phyloP scores from a whole-genome alignment of 345 rosid species.

The Hibiscus mutabilis region DNA sequence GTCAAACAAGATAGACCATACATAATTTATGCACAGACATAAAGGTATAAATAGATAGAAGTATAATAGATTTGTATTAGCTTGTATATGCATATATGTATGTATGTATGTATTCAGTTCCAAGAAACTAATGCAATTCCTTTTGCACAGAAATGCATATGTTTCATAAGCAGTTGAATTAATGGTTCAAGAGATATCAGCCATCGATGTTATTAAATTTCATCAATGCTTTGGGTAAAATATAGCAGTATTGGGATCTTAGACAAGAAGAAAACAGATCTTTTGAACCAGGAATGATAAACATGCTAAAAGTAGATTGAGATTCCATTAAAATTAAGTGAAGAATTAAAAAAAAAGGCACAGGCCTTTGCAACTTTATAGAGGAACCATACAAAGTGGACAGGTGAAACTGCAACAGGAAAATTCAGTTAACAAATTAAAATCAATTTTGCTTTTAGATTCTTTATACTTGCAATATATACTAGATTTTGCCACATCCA shows the following conservation, averaged over 20 bases:
- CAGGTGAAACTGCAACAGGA: background rate
- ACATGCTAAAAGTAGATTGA: background rate
- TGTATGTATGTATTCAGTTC: background rate
- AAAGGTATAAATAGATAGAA: background rate
- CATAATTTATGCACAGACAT: background rate
- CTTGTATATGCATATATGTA: background rate
- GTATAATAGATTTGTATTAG: background rate
- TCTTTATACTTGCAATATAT: no score
- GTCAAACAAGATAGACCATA: background rate
- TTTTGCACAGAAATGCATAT: background rate
- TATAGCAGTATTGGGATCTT: background rate
- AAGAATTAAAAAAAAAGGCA: background rate
- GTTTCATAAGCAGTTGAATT: background rate
- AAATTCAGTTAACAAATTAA: background rate
- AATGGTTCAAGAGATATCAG: background rate
- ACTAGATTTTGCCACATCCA: no score
- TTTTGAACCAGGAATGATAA: background rate
- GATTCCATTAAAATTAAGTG: background rate
- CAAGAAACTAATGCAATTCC: background rate
- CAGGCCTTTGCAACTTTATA: background rate
- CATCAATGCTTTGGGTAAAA: background rate
- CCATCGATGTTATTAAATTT: background rate
- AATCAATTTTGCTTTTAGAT: background rate
- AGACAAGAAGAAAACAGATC: background rate
- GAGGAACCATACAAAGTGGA: background rate